Conservation (phyloP, 2,329 filamentous ascomycete genomes). For the Cytospora schulzeri region DNA sequence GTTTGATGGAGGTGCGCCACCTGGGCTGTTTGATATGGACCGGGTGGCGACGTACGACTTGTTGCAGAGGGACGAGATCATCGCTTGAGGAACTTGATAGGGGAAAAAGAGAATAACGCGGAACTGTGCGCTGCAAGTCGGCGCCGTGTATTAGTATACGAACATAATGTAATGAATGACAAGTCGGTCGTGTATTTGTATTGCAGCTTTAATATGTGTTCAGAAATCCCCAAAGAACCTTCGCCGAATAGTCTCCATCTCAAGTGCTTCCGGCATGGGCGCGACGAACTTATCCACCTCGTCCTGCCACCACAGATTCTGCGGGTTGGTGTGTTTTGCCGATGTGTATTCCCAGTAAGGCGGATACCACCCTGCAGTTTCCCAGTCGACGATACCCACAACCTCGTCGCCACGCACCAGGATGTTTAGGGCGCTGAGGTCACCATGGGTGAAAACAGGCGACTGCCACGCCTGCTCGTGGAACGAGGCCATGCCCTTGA, state of each 20-base stretch:
- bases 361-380: conserved; percentile 50
- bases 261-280: neutral
- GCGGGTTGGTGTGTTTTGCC: conserved; percentile 15
- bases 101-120: too few relatives aligned
- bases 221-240: conserved; percentile 14
- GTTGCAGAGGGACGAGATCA: neutral
- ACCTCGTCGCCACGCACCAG: conserved; percentile 41
- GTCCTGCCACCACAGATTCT: conserved; percentile 11
- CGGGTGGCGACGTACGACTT: conserved; percentile 10
- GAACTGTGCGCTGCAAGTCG: neutral
- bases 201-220: neutral
- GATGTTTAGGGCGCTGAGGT: conserved; percentile 51
- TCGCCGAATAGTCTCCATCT: conserved; percentile 5
- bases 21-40: conserved; percentile 9
- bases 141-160: neutral
- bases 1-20: conserved; percentile 6
- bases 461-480: conserved; percentile 30
- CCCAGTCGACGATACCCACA: conserved; percentile 49
- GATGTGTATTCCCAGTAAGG: conserved; percentile 43
- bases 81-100: conserved; percentile 2
- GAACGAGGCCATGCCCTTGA: conserved; percentile 9
- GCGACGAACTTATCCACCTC: conserved; percentile 19
- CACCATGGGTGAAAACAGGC: conserved; percentile 53
- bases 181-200: neutral
- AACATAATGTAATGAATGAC: neutral